A percentile compares a stretch with the other conserved stretches of the same genome.
phyloP scores from a whole-genome alignment of 371 early-diverging fungal genomes.

The Syncephalastrum racemosum region DNA sequence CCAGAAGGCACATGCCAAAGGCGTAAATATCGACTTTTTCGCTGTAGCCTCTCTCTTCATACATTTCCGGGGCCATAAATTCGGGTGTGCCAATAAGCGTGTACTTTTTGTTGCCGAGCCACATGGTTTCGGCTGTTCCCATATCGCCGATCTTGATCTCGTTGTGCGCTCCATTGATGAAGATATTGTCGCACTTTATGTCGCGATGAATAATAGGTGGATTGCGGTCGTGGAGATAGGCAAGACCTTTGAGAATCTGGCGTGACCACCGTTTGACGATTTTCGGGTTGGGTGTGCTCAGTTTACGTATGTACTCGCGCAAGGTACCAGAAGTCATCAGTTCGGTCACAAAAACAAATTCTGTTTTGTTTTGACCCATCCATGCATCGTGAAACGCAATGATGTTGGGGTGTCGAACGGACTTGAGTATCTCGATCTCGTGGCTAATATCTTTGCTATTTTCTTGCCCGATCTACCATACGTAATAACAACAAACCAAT shows the following conservation, averaged over 20 bases:
- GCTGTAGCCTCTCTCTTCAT: conserved; percentile 86
- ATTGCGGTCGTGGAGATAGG: conserved; percentile 79
- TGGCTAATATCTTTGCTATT: conserved; percentile 72
- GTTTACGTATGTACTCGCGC: conserved; percentile 67
- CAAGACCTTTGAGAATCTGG: conserved; percentile 82
- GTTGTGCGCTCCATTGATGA: conserved; percentile 90
- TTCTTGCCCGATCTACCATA: conserved; percentile 55
- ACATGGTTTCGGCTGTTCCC: conserved; percentile 76
- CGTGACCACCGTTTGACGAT: conserved; percentile 82
- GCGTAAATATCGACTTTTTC: conserved; percentile 94
- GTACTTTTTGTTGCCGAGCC: conserved; percentile 76
- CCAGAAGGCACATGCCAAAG: conserved; percentile 91
- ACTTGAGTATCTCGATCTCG: conserved; percentile 81
- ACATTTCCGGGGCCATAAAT: conserved; percentile 97
- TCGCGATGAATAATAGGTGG: conserved; percentile 93
- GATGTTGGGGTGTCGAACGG: conserved; percentile 84
- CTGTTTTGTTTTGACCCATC: conserved; percentile 59
- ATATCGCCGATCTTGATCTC: conserved; percentile 94
- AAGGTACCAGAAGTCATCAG: conserved; percentile 93
- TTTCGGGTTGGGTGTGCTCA: conserved; percentile 67
- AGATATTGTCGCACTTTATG: conserved; percentile 88
- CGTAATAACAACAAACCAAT: neutral
- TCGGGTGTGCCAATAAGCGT: conserved; percentile 92
- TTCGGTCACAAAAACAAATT: conserved; percentile 90
- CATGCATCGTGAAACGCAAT: conserved; percentile 85